Evolutionary conservation across 169 alveolate species (phyloP).

Genomic region (Cryptosporidium bovis): DNA sequence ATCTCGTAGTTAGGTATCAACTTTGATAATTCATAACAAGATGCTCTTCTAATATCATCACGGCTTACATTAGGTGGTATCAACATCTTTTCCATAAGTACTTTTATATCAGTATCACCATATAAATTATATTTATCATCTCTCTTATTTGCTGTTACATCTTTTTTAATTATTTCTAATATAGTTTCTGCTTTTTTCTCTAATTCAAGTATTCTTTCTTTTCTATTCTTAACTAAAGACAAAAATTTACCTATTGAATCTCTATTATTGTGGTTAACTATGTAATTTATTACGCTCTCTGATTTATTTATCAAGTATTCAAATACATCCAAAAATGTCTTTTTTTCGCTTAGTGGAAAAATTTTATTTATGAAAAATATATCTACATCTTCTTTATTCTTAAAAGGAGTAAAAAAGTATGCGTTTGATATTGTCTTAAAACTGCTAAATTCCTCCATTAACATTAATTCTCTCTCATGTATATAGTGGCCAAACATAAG

Average conservation of each 20-base stretch:
- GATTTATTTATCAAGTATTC: not conserved
- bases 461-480: slow-evolving; percentile 32
- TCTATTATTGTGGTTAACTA: not conserved
- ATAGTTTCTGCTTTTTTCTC: not conserved
- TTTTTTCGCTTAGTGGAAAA: not conserved
- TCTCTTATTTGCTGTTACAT: not conserved
- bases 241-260: not conserved
- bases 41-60: not conserved
- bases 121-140: not conserved
- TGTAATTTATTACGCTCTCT: not conserved
- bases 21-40: not conserved
- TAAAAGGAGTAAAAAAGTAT: not conserved
- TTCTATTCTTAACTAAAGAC: too few species aligned
- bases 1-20: slow-evolving; percentile 26
- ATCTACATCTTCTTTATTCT: not conserved
- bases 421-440: slow-evolving; percentile 11
- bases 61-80: slow-evolving; percentile 24
- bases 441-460: slow-evolving; percentile 20
- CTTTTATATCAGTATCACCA: not conserved
- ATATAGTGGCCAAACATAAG: not conserved
- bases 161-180: not conserved
- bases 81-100: slow-evolving; percentile 1
- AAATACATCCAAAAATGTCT: slow-evolving; percentile 23
- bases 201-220: not conserved
- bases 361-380: too few species aligned